These are phyloP conservation scores for Phaeoacremonium minimum DNA, from an alignment of 2,329 filamentous ascomycete species.

Conservation along the genomic window DNA sequence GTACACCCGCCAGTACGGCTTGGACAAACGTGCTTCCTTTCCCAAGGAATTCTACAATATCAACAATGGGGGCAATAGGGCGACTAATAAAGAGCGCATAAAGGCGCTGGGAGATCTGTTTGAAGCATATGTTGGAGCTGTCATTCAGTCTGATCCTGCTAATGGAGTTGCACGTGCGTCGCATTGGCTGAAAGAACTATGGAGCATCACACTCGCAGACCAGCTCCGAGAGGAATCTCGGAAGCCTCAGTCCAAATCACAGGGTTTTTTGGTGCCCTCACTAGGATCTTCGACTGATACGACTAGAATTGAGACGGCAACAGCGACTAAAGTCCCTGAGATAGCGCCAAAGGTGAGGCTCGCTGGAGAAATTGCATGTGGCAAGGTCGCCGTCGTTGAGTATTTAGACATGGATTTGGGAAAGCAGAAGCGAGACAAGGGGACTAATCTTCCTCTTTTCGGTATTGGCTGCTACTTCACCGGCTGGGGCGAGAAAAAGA, in stretches of 20 bases:
- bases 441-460: slow-evolving; percentile 51
- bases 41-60: slow-evolving; percentile 40
- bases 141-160: slow-evolving; percentile 63
- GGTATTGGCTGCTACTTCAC: slow-evolving; percentile 61
- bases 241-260: slow-evolving; percentile 16
- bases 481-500: slow-evolving; percentile 63
- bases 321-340: neutral
- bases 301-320: neutral
- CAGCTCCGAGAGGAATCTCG: slow-evolving; percentile 43
- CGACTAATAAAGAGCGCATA: slow-evolving; percentile 47
- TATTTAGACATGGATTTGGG: slow-evolving; percentile 18
- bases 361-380: neutral
- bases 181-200: slow-evolving; percentile 71
- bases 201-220: slow-evolving; percentile 59
- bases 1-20: slow-evolving; percentile 66
- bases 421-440: slow-evolving; percentile 49
- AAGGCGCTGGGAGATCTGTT: slow-evolving; percentile 87
- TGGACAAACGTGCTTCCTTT: slow-evolving; percentile 60
- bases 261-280: slow-evolving; percentile 7
- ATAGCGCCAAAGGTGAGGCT: slow-evolving; percentile 6
- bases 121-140: slow-evolving; percentile 81
- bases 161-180: slow-evolving; percentile 59
- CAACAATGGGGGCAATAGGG: slow-evolving; percentile 24
- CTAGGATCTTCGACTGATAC: neutral
- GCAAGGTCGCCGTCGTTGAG: neutral